Percentiles rank a stretch among this genome's conserved stretches.
phyloP scores from a whole-genome alignment of 2,329 filamentous ascomycete genomes.

The Trichophyton verrucosum region DNA sequence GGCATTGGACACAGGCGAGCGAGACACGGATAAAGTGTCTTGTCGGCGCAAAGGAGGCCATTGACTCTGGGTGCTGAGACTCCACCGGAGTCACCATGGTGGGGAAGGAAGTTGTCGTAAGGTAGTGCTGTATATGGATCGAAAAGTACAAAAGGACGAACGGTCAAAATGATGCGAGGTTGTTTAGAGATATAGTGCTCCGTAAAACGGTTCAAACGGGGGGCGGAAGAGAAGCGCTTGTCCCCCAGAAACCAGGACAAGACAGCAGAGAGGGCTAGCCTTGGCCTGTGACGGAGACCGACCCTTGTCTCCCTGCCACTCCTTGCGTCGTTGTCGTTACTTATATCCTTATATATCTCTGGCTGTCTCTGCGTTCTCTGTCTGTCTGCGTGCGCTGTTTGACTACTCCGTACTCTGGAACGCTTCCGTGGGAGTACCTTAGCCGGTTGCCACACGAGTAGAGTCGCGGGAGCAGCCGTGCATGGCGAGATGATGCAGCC shows the following conservation, averaged over 20 bases:
- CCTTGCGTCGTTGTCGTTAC: neutral
- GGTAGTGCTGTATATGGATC: no score
- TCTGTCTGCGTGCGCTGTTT: no score
- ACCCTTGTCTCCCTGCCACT: neutral
- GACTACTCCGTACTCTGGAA: no score
- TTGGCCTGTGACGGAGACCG: neutral
- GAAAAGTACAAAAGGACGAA: no score
- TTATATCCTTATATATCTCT: neutral
- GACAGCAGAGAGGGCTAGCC: neutral
- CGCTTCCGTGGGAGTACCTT: neutral
- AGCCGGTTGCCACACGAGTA: neutral
- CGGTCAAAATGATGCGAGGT: neutral
- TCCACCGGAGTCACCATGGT: neutral
- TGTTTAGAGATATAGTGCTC: neutral
- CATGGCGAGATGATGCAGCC: neutral
- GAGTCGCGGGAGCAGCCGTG: neutral
- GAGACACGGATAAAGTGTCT: conserved; percentile 10
- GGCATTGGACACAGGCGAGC: conserved; percentile 22
- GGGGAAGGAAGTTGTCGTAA: neutral
- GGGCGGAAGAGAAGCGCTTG: neutral
- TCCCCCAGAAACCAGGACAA: neutral
- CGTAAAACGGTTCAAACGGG: neutral
- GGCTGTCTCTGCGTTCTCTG: no score
- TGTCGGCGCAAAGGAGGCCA: neutral
- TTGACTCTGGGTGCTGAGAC: neutral